phyloP scores from a whole-genome alignment of 164 flowering plant genomes.

The Dillenia suffruticosa region DNA sequence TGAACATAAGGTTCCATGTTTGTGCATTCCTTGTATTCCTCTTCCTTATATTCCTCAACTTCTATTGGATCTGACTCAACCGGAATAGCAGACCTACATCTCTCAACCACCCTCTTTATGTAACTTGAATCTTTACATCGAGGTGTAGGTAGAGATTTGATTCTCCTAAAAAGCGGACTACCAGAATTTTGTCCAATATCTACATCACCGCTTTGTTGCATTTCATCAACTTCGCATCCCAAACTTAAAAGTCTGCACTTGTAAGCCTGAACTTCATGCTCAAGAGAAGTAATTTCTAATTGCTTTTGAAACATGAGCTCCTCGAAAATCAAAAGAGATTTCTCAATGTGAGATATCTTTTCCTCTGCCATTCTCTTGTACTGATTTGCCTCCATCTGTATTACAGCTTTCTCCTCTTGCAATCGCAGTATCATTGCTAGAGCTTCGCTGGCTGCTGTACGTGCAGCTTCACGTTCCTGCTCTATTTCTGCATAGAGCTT shows the following conservation, averaged over 20 bases:
- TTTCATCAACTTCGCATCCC: constrained; percentile 45
- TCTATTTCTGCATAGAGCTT: constrained; percentile 71
- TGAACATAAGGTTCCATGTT: constrained; percentile 14
- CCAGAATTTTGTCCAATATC: constrained; percentile 32
- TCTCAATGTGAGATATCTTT: constrained; percentile 66
- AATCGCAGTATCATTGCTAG: constrained; percentile 79
- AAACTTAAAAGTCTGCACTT: constrained; percentile 54
- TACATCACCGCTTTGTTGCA: constrained; percentile 32
- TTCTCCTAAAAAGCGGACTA: constrained; percentile 29
- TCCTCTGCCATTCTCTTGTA: constrained; percentile 87
- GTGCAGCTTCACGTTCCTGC: constrained; percentile 79
- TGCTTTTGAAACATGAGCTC: constrained; percentile 69
- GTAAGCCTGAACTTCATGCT: constrained; percentile 71
- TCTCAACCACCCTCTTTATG: constrained; percentile 19
- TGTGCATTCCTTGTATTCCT: constrained; percentile 14
- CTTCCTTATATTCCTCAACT: constrained; percentile 14
- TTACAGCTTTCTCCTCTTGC: constrained; percentile 78
- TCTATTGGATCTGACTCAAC: constrained; percentile 11
- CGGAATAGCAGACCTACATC: constrained; percentile 12
- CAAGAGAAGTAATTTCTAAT: constrained; percentile 75
- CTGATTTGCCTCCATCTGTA: constrained; percentile 82
- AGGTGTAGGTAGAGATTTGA: constrained; percentile 35
- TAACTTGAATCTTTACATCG: constrained; percentile 8
- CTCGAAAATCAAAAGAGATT: constrained; percentile 47
- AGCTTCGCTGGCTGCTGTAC: constrained; percentile 75